Percentiles rank a stretch among this genome's conserved stretches.
These are phyloP conservation scores for Geranium rotundifolium DNA, from an alignment of 345 rosid genomes.

Conservation along the genomic window DNA sequence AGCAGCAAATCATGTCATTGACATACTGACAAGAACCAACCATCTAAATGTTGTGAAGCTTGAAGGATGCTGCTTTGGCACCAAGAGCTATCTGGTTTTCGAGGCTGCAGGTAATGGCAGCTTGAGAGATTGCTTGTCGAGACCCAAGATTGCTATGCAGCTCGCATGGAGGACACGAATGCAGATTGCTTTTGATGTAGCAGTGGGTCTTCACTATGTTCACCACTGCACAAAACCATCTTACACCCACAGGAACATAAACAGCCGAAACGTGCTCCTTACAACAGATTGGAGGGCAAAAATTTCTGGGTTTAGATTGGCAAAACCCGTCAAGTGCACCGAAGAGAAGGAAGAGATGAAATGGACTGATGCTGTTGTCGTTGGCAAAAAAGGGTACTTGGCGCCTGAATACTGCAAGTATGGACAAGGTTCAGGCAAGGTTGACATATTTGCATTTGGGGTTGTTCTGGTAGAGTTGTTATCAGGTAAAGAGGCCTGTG, in stretches of 20 bases:
- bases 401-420: slow-evolving; percentile 14
- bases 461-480: slow-evolving; percentile 24
- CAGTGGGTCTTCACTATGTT: slow-evolving; percentile 26
- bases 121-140: slow-evolving; percentile 22
- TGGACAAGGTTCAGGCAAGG: slow-evolving; percentile 13
- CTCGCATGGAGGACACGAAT: slow-evolving; percentile 24
- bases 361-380: slow-evolving; percentile 12
- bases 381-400: slow-evolving; percentile 9
- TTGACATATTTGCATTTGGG: slow-evolving; percentile 28
- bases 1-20: slow-evolving; percentile 17
- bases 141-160: slow-evolving; percentile 13
- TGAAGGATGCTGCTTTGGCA: slow-evolving; percentile 20
- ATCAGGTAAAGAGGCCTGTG: slow-evolving; percentile 16
- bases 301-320: slow-evolving; percentile 20
- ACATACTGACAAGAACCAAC: slow-evolving; percentile 21
- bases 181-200: slow-evolving; percentile 27
- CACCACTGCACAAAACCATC: slow-evolving; percentile 23
- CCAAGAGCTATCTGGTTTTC: slow-evolving; percentile 15
- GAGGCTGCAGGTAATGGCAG: slow-evolving; percentile 26
- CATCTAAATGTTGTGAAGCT: slow-evolving; percentile 23
- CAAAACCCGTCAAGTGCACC: slow-evolving; percentile 12
- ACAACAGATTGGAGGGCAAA: slow-evolving; percentile 25
- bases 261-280: slow-evolving; percentile 22
- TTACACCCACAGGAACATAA: slow-evolving; percentile 17
- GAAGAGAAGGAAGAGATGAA: slow-evolving; percentile 5